Evolutionary conservation across 129 eudicot species (phyloP), one percentile per base, ranked within the genome.

Genomic region (Lactuca sativa): DNA sequence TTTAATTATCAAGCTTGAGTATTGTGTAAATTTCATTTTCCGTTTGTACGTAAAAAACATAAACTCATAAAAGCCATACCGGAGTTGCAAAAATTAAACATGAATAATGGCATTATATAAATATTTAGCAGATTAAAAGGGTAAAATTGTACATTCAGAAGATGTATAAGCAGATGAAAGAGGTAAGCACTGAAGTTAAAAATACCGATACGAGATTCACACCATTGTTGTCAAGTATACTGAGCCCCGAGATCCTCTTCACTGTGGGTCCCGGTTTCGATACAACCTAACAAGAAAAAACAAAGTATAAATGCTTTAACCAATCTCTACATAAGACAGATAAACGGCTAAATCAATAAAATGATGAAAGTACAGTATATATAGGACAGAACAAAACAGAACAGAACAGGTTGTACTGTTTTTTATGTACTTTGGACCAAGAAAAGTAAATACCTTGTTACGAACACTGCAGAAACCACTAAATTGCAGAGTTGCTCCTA

Each of bases 181-280:
- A 81, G 52, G 95, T 89, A 70, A 93, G 66, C 65, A 83, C 37
- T 57, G 92, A 66, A 3, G 98, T 89, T 66, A 93, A 76, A 73
- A 89, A 67, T 75, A 89, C 74, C 5, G 98, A 93, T 11, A 85
- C 92, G 16, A 93, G 73, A 75, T 93, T 93, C 64, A 93, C 98
- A 34, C 86, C 98, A 75, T 93, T 89, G 83, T 93, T 93, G 82
- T 93, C 98, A 7, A 93, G 95, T 63, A 93, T 78, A 37, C 68
- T 84, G 13, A 93, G 86, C 64, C 98, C 98, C 3, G 97, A 86
- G 8, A 93, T 89, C 54, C 70, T 87, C 88, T 89, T 89, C 81
- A 93, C 98, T 0, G 97, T 93, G 13, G 98, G 98, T 38, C 96
- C 98, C 8, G 95, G 88, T 78, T 85, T 89, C 21, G 97, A 88